Evolutionary conservation across 2,329 filamentous ascomycete species (phyloP).

Genomic region (Cytospora chrysosperma): DNA sequence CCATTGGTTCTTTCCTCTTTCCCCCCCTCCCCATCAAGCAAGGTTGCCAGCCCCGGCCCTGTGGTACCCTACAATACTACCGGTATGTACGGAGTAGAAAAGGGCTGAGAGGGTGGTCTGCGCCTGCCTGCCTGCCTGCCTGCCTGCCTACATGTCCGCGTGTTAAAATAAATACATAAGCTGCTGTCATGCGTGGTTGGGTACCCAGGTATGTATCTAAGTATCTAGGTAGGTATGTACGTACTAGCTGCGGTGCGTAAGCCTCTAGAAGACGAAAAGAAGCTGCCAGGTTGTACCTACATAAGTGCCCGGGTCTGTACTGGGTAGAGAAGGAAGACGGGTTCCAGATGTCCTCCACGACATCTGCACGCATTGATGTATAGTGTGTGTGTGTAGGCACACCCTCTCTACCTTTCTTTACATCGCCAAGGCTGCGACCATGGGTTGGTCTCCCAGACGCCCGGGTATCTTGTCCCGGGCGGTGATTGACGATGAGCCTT

Average conservation of each 20-base stretch:
- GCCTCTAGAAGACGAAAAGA: not conserved
- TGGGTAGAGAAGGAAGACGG: too few relatives aligned
- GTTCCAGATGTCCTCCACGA: too few relatives aligned
- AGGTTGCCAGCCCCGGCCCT: too few relatives aligned
- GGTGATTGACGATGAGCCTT: not conserved
- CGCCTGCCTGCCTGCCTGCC: not conserved
- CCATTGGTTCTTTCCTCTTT: too few relatives aligned
- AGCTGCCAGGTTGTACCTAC: not conserved
- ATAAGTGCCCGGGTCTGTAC: too few relatives aligned
- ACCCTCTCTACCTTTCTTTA: too few relatives aligned
- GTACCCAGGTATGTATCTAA: not conserved
- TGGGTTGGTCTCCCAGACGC: conserved; percentile 4
- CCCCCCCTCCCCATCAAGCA: not conserved
- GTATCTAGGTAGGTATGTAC: not conserved
- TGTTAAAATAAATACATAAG: too few relatives aligned
- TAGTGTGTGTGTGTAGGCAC: too few relatives aligned
- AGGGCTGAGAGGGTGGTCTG: not conserved
- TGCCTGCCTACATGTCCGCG: too few relatives aligned
- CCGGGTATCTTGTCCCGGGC: conserved; percentile 14
- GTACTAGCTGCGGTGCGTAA: not conserved
- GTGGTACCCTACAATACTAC: not conserved
- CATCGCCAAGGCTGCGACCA: too few relatives aligned
- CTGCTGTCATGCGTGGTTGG: too few relatives aligned
- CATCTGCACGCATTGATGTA: too few relatives aligned
- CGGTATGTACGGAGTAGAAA: not conserved